Conservation (phyloP, 2,329 filamentous ascomycete genomes). For the Aspergillus pseudoglaucus region DNA sequence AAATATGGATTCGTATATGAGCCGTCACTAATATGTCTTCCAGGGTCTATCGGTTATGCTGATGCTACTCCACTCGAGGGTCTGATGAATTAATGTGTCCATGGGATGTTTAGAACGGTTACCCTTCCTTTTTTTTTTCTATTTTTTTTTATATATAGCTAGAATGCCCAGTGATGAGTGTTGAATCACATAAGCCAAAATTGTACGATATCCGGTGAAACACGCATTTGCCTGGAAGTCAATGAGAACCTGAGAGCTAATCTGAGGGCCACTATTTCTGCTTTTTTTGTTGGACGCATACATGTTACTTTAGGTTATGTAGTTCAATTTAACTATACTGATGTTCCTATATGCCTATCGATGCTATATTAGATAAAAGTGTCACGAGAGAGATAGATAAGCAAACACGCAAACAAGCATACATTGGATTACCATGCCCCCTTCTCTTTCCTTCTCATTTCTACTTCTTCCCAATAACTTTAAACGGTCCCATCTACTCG, state of each 20-base stretch:
- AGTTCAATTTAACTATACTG: neutral
- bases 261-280: constrained; percentile 29
- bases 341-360: no score
- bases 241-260: constrained; percentile 43
- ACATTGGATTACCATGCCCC: no score
- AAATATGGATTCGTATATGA: neutral
- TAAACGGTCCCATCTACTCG: no score
- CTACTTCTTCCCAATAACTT: no score
- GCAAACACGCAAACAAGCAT: neutral
- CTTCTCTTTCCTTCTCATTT: no score
- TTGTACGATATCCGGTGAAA: constrained; percentile 36
- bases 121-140: neutral
- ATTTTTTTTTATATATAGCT: no score
- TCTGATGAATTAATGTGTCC: no score
- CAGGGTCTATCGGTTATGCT: no score
- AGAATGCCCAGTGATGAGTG: constrained; percentile 33
- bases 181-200: constrained; percentile 40
- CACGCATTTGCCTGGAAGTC: constrained; percentile 30
- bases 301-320: neutral
- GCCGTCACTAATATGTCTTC: neutral
- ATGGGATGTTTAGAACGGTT: no score
- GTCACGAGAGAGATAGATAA: neutral
- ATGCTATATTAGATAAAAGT: neutral
- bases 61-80: no score
- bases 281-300: neutral